Percentiles rank a stretch among this genome's conserved stretches.
Conservation (phyloP, 345 rosid species). For the Arabidopsis suecica region DNA sequence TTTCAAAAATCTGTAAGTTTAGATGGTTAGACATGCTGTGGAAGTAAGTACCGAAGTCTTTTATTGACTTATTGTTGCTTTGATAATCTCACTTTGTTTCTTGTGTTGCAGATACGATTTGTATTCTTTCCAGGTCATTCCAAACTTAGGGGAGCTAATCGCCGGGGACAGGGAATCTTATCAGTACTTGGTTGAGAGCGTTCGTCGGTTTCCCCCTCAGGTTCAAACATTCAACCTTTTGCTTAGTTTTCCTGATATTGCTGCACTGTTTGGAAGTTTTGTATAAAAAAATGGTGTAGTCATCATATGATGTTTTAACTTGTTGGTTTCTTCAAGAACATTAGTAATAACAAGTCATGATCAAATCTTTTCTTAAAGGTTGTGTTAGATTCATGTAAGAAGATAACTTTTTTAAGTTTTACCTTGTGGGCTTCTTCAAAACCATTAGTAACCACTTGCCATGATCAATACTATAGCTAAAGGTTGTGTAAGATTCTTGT, state of each 20-base stretch:
- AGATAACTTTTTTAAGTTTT: background rate
- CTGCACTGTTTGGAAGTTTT: background rate
- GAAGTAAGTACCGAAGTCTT: background rate
- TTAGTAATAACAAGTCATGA: background rate
- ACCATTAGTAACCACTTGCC: background rate
- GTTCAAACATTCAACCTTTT: constrained; percentile 38
- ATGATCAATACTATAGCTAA: constrained; percentile 14
- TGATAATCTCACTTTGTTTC: constrained; percentile 21
- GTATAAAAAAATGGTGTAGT: background rate
- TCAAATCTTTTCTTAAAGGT: constrained; percentile 20
- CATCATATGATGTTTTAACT: constrained; percentile 20
- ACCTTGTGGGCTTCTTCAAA: background rate
- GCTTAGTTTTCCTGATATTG: background rate
- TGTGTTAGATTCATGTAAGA: background rate
- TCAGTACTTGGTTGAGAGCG: constrained; percentile 92
- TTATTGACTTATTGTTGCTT: constrained; percentile 11
- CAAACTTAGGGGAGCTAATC: constrained; percentile 79
- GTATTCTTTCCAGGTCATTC: constrained; percentile 86
- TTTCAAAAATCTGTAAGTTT: constrained; percentile 84
- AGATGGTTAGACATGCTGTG: background rate
- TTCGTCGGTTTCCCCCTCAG: constrained; percentile 94
- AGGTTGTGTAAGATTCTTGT: background rate
- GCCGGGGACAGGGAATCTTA: constrained; percentile 85
- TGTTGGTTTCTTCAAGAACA: constrained; percentile 5
- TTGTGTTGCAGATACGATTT: constrained; percentile 71